Percentiles rank a stretch among this genome's conserved stretches.
Evolutionary conservation across 2,329 filamentous ascomycete genomes (phyloP).

Genomic region (Pseudogymnoascus sp.): DNA sequence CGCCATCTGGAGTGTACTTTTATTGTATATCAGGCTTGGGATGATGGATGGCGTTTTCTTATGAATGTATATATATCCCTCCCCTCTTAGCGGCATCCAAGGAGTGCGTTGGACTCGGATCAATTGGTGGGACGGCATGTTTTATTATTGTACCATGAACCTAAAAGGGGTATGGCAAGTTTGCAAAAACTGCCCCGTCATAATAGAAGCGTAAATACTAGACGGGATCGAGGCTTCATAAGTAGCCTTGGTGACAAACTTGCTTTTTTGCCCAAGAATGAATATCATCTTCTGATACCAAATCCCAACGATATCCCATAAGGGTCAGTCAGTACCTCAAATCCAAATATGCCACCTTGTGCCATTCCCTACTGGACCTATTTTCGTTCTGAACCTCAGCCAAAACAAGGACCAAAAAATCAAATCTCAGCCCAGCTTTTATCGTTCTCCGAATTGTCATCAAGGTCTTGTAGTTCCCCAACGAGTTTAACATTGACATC

Average conservation of each 20-base stretch:
- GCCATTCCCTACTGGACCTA: not conserved
- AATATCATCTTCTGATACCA: not conserved
- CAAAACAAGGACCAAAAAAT: not conserved
- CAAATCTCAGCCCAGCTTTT: not conserved
- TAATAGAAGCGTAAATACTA: conserved; percentile 6
- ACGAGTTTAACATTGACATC: not conserved
- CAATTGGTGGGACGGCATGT: conserved; percentile 8
- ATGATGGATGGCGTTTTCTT: conserved; percentile 10
- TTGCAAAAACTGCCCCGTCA: not conserved
- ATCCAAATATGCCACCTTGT: not conserved
- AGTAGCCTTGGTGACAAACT: not conserved
- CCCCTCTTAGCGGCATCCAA: conserved; percentile 10
- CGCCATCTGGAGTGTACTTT: conserved; percentile 10
- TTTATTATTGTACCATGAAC: conserved; percentile 7
- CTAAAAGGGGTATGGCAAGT: not conserved
- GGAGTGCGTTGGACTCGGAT: conserved; percentile 9
- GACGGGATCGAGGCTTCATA: not conserved
- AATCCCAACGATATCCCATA: not conserved
- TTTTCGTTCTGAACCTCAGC: not conserved
- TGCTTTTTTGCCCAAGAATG: not conserved
- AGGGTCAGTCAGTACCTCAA: not conserved
- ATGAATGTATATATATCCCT: conserved; percentile 9
- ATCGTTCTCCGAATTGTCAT: not conserved
- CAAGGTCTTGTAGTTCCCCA: not conserved
- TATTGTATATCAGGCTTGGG: conserved; percentile 6